Evolutionary conservation across 2,329 filamentous ascomycete species (phyloP), one percentile per base, ranked within the genome.

Genomic region (Fusarium austroafricanum): DNA sequence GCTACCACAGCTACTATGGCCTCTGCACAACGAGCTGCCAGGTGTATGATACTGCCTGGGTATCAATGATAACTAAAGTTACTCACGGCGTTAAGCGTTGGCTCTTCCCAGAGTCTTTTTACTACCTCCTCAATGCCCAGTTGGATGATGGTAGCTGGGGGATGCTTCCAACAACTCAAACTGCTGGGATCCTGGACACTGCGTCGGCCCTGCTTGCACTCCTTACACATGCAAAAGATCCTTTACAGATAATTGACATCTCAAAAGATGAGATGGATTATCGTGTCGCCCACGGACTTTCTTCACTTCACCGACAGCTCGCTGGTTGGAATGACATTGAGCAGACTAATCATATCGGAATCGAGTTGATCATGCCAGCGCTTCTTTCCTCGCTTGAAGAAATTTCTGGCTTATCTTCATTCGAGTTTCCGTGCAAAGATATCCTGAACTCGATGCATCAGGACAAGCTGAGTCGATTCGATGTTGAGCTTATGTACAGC

Each of bases 21-120:
- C 31, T 58, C 0, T 31, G 55, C 23, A 44, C 55, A 3, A 58
- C 55, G 0, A 58, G 39, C 26, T 39, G 33, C 6, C 47, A 58
- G 20, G 39, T 53, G 3, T 58, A 58, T 21, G 55, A 58, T n/a
- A 53, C 55, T 5, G 55, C 47, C 12, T 58, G 55, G 55, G 47
- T 53, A 3, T 29, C 55, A 11, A 58, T 58, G 55, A 20, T 58
- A 21, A 2, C 39, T 2, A 58, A 53, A 12, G 39, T 7, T 0
- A 38, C 29, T 2, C 17, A 20, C 2, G 17, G 17, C 26, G 14
- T 9, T 0, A 52, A 45, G 4, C 3, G 20, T 1, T 58, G 55
- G 55, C 26, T 58, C 1, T 58, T 58, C 6, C 55, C 47, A 1
- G 39, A 58, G 12, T 43, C 39, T 17, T 45, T 58, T 5, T 23